Conservation (phyloP, 2,329 filamentous ascomycete species). For the Ramichloridium luteum region DNA sequence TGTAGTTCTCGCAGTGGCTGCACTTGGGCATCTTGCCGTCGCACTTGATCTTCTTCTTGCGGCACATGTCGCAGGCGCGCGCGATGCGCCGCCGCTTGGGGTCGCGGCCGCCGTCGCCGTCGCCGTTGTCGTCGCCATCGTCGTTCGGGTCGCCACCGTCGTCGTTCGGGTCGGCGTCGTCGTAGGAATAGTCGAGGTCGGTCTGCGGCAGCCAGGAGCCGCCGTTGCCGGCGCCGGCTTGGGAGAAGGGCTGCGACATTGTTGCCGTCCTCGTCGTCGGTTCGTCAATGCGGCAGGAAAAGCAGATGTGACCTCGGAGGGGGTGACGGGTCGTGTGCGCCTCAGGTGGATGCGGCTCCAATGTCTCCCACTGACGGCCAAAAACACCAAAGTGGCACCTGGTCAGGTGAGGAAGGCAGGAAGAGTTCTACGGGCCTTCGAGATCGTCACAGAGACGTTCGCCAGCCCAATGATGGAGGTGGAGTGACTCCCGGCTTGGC, state of each 20-base stretch:
- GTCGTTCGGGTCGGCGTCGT: slow-evolving; percentile 18
- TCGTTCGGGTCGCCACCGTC: slow-evolving; percentile 9
- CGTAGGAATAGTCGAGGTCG: slow-evolving; percentile 6
- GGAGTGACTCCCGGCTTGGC: too few species aligned
- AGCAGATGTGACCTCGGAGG: too few species aligned
- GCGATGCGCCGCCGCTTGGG: slow-evolving; percentile 82
- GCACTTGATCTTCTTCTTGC: slow-evolving; percentile 94
- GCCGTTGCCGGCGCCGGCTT: slow-evolving; percentile 7
- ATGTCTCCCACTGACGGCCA: too few species aligned
- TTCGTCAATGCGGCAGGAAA: too few species aligned
- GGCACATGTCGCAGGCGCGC: slow-evolving; percentile 88
- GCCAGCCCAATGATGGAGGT: too few species aligned
- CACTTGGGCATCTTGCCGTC: slow-evolving; percentile 92
- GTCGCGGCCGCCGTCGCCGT: slow-evolving; percentile 38
- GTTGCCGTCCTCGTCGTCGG: background rate
- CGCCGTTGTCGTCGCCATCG: slow-evolving; percentile 14
- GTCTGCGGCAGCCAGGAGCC: slow-evolving; percentile 1
- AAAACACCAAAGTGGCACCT: too few species aligned
- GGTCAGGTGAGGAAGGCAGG: too few species aligned
- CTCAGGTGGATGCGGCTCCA: too few species aligned
- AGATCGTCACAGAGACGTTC: too few species aligned
- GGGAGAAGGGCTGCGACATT: background rate
- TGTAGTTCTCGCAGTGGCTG: slow-evolving; percentile 94
- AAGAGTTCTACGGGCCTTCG: too few species aligned
- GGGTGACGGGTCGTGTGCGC: too few species aligned